These are phyloP conservation scores for Amyloporia xantha DNA, from an alignment of 768 basidiomycete genomes.

Conservation along the genomic window DNA sequence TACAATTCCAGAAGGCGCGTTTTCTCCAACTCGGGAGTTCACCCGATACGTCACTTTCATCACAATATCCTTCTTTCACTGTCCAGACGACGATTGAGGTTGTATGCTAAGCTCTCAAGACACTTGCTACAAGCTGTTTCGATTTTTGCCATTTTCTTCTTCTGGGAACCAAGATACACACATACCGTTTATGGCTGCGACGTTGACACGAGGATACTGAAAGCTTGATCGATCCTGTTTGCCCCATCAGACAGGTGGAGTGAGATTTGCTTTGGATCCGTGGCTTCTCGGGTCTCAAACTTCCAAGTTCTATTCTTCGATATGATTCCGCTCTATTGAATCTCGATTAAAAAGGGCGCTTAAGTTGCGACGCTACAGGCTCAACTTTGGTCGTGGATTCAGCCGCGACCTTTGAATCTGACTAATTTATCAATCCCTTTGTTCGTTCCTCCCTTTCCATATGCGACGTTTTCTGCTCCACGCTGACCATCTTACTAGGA, in stretches of 20 bases:
- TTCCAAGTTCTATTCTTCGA: neutral
- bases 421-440: neutral
- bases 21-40: too few species aligned
- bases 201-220: neutral
- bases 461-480: neutral
- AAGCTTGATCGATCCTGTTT: slow-evolving; percentile 2
- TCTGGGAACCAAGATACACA: neutral
- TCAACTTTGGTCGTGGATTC: slow-evolving; percentile 2
- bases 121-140: too few species aligned
- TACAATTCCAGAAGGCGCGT: too few species aligned
- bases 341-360: neutral
- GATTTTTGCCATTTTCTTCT: too few species aligned
- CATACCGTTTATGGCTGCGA: neutral
- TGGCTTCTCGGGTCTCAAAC: neutral
- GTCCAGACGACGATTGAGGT: too few species aligned
- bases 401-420: neutral
- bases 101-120: too few species aligned
- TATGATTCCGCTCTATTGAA: neutral
- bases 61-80: too few species aligned
- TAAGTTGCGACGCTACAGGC: neutral
- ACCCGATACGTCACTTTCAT: too few species aligned
- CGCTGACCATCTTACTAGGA: neutral
- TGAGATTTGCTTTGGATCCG: slow-evolving; percentile 1
- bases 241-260: neutral
- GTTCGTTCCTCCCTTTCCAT: neutral